Base-by-base conservation (phyloP, 2,329 filamentous ascomycete genomes). In the Aspergillus caelatus region DNA sequence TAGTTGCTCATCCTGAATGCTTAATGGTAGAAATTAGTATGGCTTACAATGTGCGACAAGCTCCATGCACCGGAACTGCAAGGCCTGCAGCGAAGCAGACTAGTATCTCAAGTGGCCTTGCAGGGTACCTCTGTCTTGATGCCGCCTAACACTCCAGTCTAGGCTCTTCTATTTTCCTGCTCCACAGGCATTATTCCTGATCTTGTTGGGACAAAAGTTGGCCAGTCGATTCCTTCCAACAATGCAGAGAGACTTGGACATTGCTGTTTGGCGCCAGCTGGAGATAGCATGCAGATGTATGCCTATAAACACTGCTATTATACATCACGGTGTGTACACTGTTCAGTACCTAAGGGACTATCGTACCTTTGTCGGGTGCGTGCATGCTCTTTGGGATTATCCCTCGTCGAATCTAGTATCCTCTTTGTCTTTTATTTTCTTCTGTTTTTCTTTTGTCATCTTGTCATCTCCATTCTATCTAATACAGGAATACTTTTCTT, bases 231-330 rank as follows among this genome's bases (percentile, higher is more conserved):
- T 50, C 43, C 41, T 32, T 36, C 21, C 9, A 55, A 36, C 12
- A 23, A 56, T 30, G 41, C 32, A 52, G 57, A 57, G 60, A 59
- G 60, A 64, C 66, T 65, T 70, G 68, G 64, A 61, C 58, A 54
- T 32, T 36, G 50, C 60, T 70, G 63, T 69, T 63, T 70, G 67
- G 68, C 56, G 68, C 68, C 68, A 70, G 67, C 60, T 68, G 62
- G 67, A 67, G 45, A 30, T 65, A 60, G 50, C 53, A 53, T 55
- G 32, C 52, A 55, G 30, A 36, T 23, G 23, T 55, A 55, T 55
- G 10, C 21, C 32, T 36, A 55, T 55, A 55, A 26, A 26, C 16
- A 55, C 12, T 21, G 21, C 14, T 53, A 50, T 58, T 50, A 58
- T 46, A 55, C 34, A 61, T 26, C 53, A 46, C 57, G 43, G 43